Base-by-base conservation (phyloP, 1,139 yeast species). In the Eremothecium gossypii region DNA sequence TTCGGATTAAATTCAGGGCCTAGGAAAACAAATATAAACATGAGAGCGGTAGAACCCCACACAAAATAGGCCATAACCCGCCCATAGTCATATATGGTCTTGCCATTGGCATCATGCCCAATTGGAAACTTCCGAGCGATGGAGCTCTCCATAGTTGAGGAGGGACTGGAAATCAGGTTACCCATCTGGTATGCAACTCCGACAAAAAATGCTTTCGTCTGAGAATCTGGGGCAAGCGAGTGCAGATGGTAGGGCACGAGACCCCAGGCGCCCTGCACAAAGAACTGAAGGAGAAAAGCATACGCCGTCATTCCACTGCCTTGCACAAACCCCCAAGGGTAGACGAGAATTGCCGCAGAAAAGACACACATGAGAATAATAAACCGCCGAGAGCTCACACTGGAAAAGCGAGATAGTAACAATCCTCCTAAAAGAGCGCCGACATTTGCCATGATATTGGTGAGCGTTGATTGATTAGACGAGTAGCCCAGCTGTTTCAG, bases 251-350 rank as follows among this genome's bases (percentile, higher is more conserved):
- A 75, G 42, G 95, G 95, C 50, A 82, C 73, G 37, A 83, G 83
- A 52, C 94, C 93, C 87, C 94, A 85, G 12, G 86, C 83, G 50
- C 95, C 95, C 64, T 83, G 94, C 39, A 84, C 91, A 51, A 78
- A 78, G 55, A 79, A 77, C 63, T 85, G 95, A 53, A 84, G 65
- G 67, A 81, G 83, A 64, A 83, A 84, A 1, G 71, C 91, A 45
- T 84, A 82, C 6, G 91, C 93, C 55, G 83, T 79, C 49, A 82
- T 74, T 7, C 44, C 41, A 17, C 66, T 54, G 46, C 69, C 69
- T 38, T 58, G 52, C 32, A 72, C 61, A 54, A 77, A 83, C 0
- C 84, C 89, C 89, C 91, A 79, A 38, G 86, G 86, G 52, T 79
- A 79, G 42, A 77, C 70, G 54, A 78, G 61, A 8, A 81, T 82